Evolutionary conservation across 2,329 filamentous ascomycete genomes (phyloP).

Genomic region (Alternaria triticina): DNA sequence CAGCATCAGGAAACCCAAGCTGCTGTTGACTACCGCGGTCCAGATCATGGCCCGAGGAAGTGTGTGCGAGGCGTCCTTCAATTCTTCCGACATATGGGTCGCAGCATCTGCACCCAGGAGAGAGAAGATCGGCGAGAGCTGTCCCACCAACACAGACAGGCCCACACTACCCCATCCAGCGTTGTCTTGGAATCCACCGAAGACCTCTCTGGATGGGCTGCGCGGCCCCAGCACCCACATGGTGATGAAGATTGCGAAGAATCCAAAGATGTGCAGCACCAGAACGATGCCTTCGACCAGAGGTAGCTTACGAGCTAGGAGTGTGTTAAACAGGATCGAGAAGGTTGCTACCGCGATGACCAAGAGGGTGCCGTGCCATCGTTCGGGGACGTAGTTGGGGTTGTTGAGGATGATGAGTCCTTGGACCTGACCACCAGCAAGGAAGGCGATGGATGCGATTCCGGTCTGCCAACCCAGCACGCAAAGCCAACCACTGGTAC

Average conservation of each 20-base stretch:
- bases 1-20: conserved; percentile 49
- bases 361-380: conserved; percentile 60
- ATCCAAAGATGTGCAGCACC: conserved; percentile 57
- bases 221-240: conserved; percentile 39
- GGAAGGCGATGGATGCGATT: conserved; percentile 39
- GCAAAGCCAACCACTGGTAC: conserved; percentile 48
- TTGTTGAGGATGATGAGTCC: conserved; percentile 50
- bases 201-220: conserved; percentile 29
- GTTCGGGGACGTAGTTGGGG: conserved; percentile 43
- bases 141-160: conserved; percentile 31
- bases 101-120: conserved; percentile 39
- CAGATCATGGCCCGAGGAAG: conserved; percentile 52
- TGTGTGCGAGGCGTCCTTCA: conserved; percentile 40
- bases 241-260: conserved; percentile 55
- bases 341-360: conserved; percentile 53
- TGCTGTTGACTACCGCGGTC: conserved; percentile 47
- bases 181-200: conserved; percentile 34
- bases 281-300: conserved; percentile 56
- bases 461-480: conserved; percentile 51
- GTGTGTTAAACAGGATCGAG: conserved; percentile 53
- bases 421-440: conserved; percentile 39
- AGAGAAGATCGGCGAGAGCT: conserved; percentile 28
- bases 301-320: conserved; percentile 54
- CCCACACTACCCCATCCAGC: conserved; percentile 34
- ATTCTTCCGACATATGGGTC: conserved; percentile 43